Conservation (phyloP, 441 rosid genomes). For the Gossypium lobatum region DNA sequence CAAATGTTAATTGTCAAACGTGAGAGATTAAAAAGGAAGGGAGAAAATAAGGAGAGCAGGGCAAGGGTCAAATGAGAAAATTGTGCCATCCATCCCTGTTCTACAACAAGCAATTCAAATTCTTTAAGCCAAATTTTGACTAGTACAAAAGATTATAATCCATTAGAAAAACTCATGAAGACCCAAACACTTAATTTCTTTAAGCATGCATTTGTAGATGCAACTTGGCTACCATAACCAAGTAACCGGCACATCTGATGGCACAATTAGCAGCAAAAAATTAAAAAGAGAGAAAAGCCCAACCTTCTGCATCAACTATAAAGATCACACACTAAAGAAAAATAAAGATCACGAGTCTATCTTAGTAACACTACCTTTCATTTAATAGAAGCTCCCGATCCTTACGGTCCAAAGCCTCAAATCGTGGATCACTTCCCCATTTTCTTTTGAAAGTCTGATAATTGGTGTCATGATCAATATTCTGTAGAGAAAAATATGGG, state of each 20-base stretch:
- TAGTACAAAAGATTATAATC: not conserved
- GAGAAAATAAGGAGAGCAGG: not conserved
- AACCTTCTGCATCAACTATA: not conserved
- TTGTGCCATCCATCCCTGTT: not conserved
- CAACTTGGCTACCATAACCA: slow-evolving; percentile 3
- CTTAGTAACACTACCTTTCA: slow-evolving; percentile 64
- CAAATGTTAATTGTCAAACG: not conserved
- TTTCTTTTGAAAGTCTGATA: slow-evolving; percentile 75
- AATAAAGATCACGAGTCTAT: not conserved
- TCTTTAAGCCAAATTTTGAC: not conserved
- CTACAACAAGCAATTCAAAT: not conserved
- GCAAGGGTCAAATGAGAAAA: not conserved
- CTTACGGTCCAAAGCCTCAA: slow-evolving; percentile 80
- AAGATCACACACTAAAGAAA: not conserved
- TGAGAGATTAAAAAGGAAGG: not conserved
- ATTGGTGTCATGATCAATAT: slow-evolving; percentile 70
- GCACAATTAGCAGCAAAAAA: not conserved
- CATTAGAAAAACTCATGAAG: not conserved
- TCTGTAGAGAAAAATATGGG: slow-evolving; percentile 41
- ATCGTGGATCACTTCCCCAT: slow-evolving; percentile 89
- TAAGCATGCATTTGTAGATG: not conserved
- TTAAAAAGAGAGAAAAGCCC: not conserved
- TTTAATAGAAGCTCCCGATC: slow-evolving; percentile 78
- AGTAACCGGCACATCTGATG: not conserved
- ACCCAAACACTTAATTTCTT: not conserved